Evolutionary conservation across 768 basidiomycete species (phyloP).

Genomic region (Vararia minispora): DNA sequence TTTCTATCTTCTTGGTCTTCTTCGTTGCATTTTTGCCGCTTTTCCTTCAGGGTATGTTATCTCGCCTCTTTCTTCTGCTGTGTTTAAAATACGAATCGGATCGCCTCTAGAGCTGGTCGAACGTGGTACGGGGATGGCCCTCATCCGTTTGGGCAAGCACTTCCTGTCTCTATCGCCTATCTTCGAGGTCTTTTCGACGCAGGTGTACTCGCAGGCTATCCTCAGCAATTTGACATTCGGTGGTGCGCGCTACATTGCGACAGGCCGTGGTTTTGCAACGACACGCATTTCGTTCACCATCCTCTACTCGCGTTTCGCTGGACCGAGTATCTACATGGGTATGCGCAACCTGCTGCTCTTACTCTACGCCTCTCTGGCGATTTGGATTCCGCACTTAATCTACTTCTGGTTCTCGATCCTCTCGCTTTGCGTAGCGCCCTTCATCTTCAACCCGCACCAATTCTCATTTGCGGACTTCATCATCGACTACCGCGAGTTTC

Average conservation of each 20-base stretch:
- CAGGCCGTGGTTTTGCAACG: conserved; percentile 97
- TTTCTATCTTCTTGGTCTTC: conserved; percentile 98
- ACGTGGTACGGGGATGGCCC: conserved; percentile 88
- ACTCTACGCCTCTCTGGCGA: conserved; percentile 81
- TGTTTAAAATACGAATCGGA: conserved; percentile 1
- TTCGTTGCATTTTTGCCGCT: conserved; percentile 94
- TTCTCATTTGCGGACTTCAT: conserved; percentile 96
- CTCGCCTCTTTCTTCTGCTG: conserved; percentile 1
- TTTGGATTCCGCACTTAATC: conserved; percentile 92
- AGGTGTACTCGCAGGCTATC: conserved; percentile 96
- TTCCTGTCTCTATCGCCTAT: conserved; percentile 95
- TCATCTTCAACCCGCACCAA: conserved; percentile 99
- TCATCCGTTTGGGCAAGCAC: conserved; percentile 91
- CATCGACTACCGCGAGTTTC: conserved; percentile 96
- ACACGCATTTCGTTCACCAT: conserved; percentile 94
- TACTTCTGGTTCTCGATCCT: conserved; percentile 99
- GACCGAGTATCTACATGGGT: conserved; percentile 98
- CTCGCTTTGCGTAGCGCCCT: conserved; percentile 92
- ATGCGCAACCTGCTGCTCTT: conserved; percentile 88
- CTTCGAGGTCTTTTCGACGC: conserved; percentile 98
- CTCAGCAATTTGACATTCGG: conserved; percentile 95
- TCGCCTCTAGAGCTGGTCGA: conserved; percentile 72
- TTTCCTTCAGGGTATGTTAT: conserved; percentile 77
- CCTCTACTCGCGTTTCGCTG: conserved; percentile 96
- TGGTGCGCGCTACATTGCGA: conserved; percentile 98